phyloP scores from a whole-genome alignment of 352 stramenopile genomes.

The Globisporangium apiculatum region DNA sequence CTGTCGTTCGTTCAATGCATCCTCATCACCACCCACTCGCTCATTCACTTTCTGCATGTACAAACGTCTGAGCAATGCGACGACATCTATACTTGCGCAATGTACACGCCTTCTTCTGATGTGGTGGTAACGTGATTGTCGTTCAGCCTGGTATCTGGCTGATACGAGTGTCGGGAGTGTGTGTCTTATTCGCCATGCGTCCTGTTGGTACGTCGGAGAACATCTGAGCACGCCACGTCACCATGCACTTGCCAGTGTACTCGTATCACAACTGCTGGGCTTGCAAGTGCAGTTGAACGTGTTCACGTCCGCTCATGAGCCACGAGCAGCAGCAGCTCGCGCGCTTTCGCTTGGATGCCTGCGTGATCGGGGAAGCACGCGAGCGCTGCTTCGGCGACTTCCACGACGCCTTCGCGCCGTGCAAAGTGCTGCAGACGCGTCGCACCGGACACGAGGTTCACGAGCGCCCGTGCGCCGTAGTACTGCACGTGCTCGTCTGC shows the following conservation, averaged over 20 bases:
- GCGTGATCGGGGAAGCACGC: slow-evolving; percentile 74
- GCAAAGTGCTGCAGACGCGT: slow-evolving; percentile 47
- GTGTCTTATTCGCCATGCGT: too few species aligned
- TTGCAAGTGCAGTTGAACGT: not conserved
- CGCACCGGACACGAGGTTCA: slow-evolving; percentile 59
- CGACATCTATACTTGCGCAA: too few species aligned
- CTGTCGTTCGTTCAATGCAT: too few species aligned
- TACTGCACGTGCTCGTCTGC: slow-evolving; percentile 48
- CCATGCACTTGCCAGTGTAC: not conserved
- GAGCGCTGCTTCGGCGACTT: slow-evolving; percentile 75
- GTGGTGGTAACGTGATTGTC: too few species aligned
- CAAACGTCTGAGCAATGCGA: too few species aligned
- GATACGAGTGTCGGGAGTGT: not conserved
- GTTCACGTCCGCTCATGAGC: not conserved
- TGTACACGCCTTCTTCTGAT: too few species aligned
- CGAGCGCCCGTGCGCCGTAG: slow-evolving; percentile 60
- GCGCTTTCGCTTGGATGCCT: slow-evolving; percentile 77
- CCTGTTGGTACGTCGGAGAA: not conserved
- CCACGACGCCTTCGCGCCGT: slow-evolving; percentile 55
- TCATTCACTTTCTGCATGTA: too few species aligned
- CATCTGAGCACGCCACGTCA: not conserved
- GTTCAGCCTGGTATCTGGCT: not conserved
- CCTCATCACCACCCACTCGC: too few species aligned
- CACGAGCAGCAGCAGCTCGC: slow-evolving; percentile 58
- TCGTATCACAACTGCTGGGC: not conserved